Percentiles rank a stretch among this genome's conserved stretches.
Conservation (phyloP, 1,284 basidiomycete species). For the Apiotrichum siamense region DNA sequence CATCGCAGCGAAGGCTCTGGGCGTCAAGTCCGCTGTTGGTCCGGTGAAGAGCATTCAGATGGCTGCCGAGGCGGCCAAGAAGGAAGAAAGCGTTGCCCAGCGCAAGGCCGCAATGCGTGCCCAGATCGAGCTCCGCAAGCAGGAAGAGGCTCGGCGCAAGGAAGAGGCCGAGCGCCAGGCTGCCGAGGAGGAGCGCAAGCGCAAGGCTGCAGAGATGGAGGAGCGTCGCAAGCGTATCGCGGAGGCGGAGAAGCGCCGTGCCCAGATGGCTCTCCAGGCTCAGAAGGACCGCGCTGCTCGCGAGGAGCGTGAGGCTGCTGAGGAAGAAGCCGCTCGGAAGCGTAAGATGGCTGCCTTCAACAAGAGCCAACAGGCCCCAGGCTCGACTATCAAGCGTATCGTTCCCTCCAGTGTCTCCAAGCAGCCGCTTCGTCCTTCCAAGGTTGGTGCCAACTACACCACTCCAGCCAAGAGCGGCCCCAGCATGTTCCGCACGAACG, state of each 20-base stretch:
- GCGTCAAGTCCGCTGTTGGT: conserved; percentile 42
- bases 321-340: conserved; percentile 45
- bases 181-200: conserved; percentile 52
- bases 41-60: conserved; percentile 72
- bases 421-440: conserved; percentile 21
- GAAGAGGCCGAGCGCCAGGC: conserved; percentile 63
- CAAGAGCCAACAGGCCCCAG: conserved; percentile 11
- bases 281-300: conserved; percentile 34
- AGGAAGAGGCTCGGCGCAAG: conserved; percentile 64
- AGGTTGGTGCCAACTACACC: neutral
- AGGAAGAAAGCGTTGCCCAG: conserved; percentile 82
- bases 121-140: conserved; percentile 71
- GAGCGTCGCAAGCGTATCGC: conserved; percentile 54
- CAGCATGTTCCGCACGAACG: conserved; percentile 21
- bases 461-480: conserved; percentile 16
- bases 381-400: conserved; percentile 10
- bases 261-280: conserved; percentile 32
- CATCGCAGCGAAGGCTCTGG: conserved; percentile 41
- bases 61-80: conserved; percentile 79
- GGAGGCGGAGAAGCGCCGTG: conserved; percentile 40
- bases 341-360: conserved; percentile 40
- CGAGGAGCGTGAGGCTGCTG: conserved; percentile 28
- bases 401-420: conserved; percentile 18
- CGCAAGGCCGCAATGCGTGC: conserved; percentile 67
- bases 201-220: conserved; percentile 55